Evolutionary conservation across 1,284 basidiomycete species (phyloP).

Genomic region (Rhizoctonia solani): DNA sequence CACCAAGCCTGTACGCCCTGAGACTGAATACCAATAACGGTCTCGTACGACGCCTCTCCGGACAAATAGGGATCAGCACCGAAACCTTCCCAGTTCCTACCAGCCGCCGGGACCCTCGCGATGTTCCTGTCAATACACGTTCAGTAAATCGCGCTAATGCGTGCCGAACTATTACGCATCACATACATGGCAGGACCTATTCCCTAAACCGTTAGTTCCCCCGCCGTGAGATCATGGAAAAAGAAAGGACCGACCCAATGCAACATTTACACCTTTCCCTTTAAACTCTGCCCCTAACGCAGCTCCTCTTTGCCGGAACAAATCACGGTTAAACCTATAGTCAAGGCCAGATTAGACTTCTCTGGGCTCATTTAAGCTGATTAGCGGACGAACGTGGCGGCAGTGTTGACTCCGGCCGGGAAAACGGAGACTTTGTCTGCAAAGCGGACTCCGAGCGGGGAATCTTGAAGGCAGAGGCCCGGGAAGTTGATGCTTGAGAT

Average conservation of each 20-base stretch:
- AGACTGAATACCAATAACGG: slow-evolving; percentile 60
- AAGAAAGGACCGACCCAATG: slow-evolving; percentile 50
- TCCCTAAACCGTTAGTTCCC: background rate
- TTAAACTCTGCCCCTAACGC: slow-evolving; percentile 72
- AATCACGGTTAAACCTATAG: slow-evolving; percentile 62
- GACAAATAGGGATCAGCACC: slow-evolving; percentile 63
- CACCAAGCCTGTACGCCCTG: slow-evolving; percentile 57
- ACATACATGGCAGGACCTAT: slow-evolving; percentile 25
- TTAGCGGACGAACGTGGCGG: slow-evolving; percentile 55
- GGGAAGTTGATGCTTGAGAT: slow-evolving; percentile 65
- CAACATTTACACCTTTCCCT: slow-evolving; percentile 68
- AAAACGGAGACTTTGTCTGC: slow-evolving; percentile 67
- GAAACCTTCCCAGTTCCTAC: slow-evolving; percentile 73
- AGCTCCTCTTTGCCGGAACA: slow-evolving; percentile 64
- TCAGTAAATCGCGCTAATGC: background rate
- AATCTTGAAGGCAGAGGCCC: slow-evolving; percentile 69
- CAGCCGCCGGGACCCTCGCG: slow-evolving; percentile 63
- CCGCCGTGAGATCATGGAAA: background rate
- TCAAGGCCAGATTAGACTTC: background rate
- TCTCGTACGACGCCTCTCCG: slow-evolving; percentile 62
- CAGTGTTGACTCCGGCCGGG: slow-evolving; percentile 73
- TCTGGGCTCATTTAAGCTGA: slow-evolving; percentile 38
- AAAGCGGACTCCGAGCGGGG: slow-evolving; percentile 61
- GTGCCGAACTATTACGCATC: background rate
- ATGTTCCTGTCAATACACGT: slow-evolving; percentile 52